Percentiles rank a stretch among this genome's conserved stretches.
phyloP scores from a whole-genome alignment of 2,329 filamentous ascomycete species.

The Penicillium nordicum region DNA sequence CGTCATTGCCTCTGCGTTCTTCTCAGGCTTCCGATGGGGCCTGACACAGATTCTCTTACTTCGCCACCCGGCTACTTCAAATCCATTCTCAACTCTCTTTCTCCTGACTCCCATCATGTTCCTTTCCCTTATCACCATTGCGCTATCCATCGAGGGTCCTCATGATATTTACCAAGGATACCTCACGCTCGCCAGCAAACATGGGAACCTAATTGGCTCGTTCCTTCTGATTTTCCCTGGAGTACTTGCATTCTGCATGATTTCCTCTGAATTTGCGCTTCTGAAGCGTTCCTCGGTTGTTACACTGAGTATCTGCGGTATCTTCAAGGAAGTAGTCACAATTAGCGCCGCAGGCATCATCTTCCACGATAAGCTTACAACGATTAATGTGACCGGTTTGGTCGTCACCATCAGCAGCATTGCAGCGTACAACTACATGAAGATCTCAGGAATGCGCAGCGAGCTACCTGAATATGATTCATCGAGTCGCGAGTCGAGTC shows the following conservation, averaged over 20 bases:
- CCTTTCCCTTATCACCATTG: conserved; percentile 70
- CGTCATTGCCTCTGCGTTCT: conserved; percentile 89
- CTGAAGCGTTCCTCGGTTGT: conserved; percentile 94
- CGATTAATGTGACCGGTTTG: conserved; percentile 82
- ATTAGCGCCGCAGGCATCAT: conserved; percentile 83
- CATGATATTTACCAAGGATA: conserved; percentile 65
- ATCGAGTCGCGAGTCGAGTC: conserved; percentile 24
- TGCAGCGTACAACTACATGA: conserved; percentile 87
- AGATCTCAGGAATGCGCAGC: conserved; percentile 81
- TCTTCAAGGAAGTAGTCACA: conserved; percentile 98
- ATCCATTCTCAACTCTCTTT: conserved; percentile 95
- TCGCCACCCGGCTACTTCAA: conserved; percentile 89
- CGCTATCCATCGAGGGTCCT: conserved; percentile 81
- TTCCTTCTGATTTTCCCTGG: conserved; percentile 85
- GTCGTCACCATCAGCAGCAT: conserved; percentile 88
- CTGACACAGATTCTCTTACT: conserved; percentile 95
- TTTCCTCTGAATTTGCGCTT: conserved; percentile 89
- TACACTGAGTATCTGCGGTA: conserved; percentile 91
- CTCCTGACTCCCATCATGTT: conserved; percentile 99
- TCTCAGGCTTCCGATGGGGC: conserved; percentile 96
- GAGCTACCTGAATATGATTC: conserved; percentile 58
- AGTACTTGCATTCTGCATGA: conserved; percentile 91
- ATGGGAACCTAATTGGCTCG: conserved; percentile 65
- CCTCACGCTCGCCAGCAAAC: conserved; percentile 59
- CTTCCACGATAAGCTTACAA: conserved; percentile 82